Evolutionary conservation across 371 early-diverging fungal species (phyloP), one percentile per base, ranked within the genome.

Genomic region (Sporodiniella umbellata): DNA sequence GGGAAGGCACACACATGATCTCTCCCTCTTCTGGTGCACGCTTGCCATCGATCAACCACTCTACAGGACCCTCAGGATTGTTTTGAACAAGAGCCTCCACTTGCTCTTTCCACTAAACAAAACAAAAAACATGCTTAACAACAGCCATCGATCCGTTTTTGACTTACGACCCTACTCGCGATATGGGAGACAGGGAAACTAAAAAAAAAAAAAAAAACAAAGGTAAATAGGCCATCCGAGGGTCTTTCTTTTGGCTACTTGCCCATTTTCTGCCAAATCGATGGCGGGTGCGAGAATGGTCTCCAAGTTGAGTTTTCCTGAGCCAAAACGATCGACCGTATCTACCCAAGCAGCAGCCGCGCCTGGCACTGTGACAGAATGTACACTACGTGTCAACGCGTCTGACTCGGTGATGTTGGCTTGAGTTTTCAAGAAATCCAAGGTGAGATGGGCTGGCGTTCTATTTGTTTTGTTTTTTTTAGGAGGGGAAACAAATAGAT

Each of bases 311-410:
- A 92, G 25, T 42, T 79, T 78, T 4, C 84, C 80, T 10, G 83
- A 83, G 4, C 96, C 96, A 74, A 91, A 91, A 10, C 52, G 23
- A 26, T 79, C 58, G 0, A 89, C 66, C 2, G 87, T 83, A 47
- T 90, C 87, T 8, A 80, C 75, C 84, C 92, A 86, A 2, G 88
- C 90, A 17, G 83, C 80, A 4, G 89, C 83, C 19, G 92, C 91
- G n/a, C 93, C 92, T 6, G 95, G 96, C 8, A 94, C 87, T 7
- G 89, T 91, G 15, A 87, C 79, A 1, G 84, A 62, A 58, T 86
- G 78, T 18, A 79, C 65, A 40, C 78, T 81, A 44, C 19, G 39
- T 8, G 25, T 42, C 19, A 89, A 83, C 18, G 86, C 60, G 12
- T 54, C 35, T 6, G 43, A 33, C n/a, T 62, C 75, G 3, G 47